Base-by-base conservation (phyloP, 352 stramenopile species). In the Phytopythium sindhum region DNA sequence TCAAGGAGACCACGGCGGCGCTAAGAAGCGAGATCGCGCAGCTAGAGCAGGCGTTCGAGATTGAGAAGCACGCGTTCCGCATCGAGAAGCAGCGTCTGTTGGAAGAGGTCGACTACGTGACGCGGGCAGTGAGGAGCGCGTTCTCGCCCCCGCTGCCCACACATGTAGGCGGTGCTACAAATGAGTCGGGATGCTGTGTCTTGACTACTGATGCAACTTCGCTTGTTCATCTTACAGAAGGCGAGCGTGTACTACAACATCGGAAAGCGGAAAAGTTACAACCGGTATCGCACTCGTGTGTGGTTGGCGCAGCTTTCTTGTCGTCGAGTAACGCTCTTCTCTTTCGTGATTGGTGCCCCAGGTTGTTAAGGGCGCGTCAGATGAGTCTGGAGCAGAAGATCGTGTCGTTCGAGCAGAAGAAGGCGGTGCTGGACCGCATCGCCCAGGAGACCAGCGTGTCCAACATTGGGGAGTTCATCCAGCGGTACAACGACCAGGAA, bases 321-420 rank as follows among this genome's bases (percentile, higher is more conserved):
- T 21, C 0, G 48, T 54, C 15, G 23, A 39, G 2, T 66, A 7
- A 19, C 52, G 11, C 2, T 5, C 11, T 33, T 5, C 33, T 12
- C 5, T 9, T 12, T 14, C 61, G 33, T 31, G 3, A 8, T 6
- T 2, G 56, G 19, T 45, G 28, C 48, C 45, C 1, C 17, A 80
- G 70, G 53, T 31, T 74, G 21, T 84, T 67, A 7, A 77, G 69
- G 41, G 74, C 74, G 47, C 85, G 86, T 48, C 81, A 76, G 45
- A 60, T 80, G 45, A 86, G 55, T 50, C 58, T 90, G 56, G 81
- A 90, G 63, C 78, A 88, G 57, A 87, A 87, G 29, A 70, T 81
- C 4, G 69, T 89, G 37, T 87, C 81, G 23, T 89, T 90, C 29
- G 77, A 90, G 69, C 77, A 90, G 54, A 90, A 90, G 52, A 87